Base-by-base conservation (phyloP, 1,284 basidiomycete genomes). In the Apiotrichum veenhuisii region DNA sequence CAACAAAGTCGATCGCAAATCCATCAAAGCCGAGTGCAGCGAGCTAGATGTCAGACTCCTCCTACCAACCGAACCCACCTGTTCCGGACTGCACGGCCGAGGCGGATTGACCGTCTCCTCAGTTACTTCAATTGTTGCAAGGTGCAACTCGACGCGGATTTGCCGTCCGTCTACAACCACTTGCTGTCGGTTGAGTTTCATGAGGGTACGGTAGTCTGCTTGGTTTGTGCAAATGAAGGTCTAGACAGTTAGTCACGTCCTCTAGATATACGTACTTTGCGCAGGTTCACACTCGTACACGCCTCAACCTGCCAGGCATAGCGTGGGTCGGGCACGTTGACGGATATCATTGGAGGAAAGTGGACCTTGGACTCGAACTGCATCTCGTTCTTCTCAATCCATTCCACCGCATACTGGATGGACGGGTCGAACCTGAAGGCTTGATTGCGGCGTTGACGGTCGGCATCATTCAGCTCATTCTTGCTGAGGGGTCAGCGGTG, bases 151-250 rank as follows among this genome's bases (percentile, higher is more conserved):
- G n/a, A 73, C 67, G 26, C 50, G 62, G 9, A 23, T 30, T 10
- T 38, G 37, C 48, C 25, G 46, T 15, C 36, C 55, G 22, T 58
- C 30, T 23, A 34, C 42, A 15, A 43, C 42, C 22, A 60, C 38
- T 1, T 23, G 23, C 66, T 87, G 86, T 64, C 88, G 87, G 63
- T 91, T 81, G 33, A 84, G 76, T 36, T 78, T 75, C 63, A 88
- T 86, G 46, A 93, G 77, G 0, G 80, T 77, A 53, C 87, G 81
- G 57, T 90, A 90, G 70, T 98, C 95, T 37, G 89, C 87, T 56
- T 87, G 83, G 62, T 85, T 87, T 72, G 94, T 88, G 36, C 87
- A 86, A 4, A 98, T 85, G 72, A 98, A 88, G 0, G 86, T 91
- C 89, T 95, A 66, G n/a, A 55, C 62, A 3, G 58, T 67, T 44